Evolutionary conservation across 2,329 filamentous ascomycete species (phyloP), one percentile per base, ranked within the genome.

Genomic region (Zymoseptoria ardabiliae): DNA sequence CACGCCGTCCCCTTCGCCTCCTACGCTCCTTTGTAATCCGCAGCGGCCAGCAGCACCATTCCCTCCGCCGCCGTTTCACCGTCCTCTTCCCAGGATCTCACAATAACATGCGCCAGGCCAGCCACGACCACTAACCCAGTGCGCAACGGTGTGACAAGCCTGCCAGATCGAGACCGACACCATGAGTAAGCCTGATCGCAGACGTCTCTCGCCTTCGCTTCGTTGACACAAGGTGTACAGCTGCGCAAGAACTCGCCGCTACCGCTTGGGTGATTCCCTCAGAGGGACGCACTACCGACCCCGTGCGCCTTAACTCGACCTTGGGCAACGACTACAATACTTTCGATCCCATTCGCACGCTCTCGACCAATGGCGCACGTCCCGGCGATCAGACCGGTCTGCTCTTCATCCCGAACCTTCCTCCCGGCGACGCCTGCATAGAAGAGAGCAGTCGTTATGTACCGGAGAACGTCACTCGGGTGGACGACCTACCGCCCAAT

Each of bases 321-420:
- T 72, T 73, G 62, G 78, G 74, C 67, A 66, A 69, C 61, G 74
- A 72, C 65, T 65, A 68, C 56, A 71, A 58, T 49, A 50, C 55
- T 53, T 63, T 74, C 59, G 88, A 89, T 45, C 35, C 35, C 67
- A 82, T 96, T 55, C 89, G 86, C 51, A 95, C 90, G 0, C 79
- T 97, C 13, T 89, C 89, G 2, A 84, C 82, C 30, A 88, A 85
- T 61, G 85, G 84, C 70, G 80, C 84, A 56, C 79, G 82, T 30
- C 73, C 79, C 48, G 83, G 86, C 64, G 77, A 84, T 57, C 84
- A 94, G 41, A 82, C 85, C 64, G 93, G 93, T 62, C 82, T 97
- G 17, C 81, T 97, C 59, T 97, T 94, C 72, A 88, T 96, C 2
- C 94, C 93, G 4, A 83, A 86, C 61, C 79, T 96, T 49, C 71